Evolutionary conservation across 1,284 basidiomycete genomes (phyloP).

Genomic region (Trichosporon sp.): DNA sequence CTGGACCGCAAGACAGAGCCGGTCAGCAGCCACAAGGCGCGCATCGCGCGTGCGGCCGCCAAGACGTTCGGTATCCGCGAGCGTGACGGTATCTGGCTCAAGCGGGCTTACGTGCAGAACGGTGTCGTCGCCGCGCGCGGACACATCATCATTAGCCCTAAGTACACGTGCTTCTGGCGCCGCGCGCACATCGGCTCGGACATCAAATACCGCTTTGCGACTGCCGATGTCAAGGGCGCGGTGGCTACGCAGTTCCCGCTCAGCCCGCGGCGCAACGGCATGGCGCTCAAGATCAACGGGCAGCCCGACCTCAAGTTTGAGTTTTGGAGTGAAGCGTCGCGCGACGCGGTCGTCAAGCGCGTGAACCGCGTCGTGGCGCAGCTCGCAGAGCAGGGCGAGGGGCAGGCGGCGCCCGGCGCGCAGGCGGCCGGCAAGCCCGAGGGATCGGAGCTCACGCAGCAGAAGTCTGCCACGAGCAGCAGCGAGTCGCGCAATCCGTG

Average conservation of each 20-base stretch:
- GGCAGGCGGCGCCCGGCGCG: neutral
- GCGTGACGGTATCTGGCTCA: slow-evolving; percentile 46
- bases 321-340: slow-evolving; percentile 50
- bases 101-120: slow-evolving; percentile 42
- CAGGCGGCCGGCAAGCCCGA: neutral
- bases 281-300: slow-evolving; percentile 54
- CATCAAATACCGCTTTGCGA: slow-evolving; percentile 54
- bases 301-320: slow-evolving; percentile 54
- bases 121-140: slow-evolving; percentile 40
- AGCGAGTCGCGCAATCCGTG: neutral
- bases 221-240: slow-evolving; percentile 51
- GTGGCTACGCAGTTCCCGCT: slow-evolving; percentile 31
- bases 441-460: neutral
- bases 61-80: slow-evolving; percentile 43
- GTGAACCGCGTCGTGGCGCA: slow-evolving; percentile 22
- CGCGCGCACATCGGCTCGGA: slow-evolving; percentile 36
- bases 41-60: slow-evolving; percentile 35
- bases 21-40: slow-evolving; percentile 17
- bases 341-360: slow-evolving; percentile 50
- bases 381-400: slow-evolving; percentile 2
- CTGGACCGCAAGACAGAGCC: slow-evolving; percentile 3
- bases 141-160: slow-evolving; percentile 42
- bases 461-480: neutral
- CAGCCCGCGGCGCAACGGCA: slow-evolving; percentile 47
- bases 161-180: slow-evolving; percentile 48